A percentile compares a stretch with the other conserved stretches of the same genome.
phyloP scores from a whole-genome alignment of 495 filamentous ascomycete genomes.

The Cudoniella acicularis region DNA sequence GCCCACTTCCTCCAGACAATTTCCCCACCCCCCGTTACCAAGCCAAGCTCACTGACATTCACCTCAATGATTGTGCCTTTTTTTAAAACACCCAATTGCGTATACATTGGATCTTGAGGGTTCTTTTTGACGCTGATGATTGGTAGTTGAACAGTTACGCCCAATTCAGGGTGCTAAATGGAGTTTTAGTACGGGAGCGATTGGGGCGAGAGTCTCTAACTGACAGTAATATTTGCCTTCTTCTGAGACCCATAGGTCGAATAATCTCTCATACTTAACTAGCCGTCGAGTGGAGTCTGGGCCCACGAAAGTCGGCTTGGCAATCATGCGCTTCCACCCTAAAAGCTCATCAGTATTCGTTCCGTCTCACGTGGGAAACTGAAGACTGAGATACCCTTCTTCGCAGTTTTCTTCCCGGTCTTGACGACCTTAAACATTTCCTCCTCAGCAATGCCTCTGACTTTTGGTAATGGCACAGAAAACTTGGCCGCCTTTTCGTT shows the following conservation, averaged over 20 bases:
- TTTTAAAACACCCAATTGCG: conserved; percentile 88
- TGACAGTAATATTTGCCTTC: conserved; percentile 87
- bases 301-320: no score
- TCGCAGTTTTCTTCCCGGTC: conserved; percentile 65
- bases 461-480: conserved; percentile 91
- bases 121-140: conserved; percentile 98
- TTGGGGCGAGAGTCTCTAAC: conserved; percentile 68
- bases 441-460: conserved; percentile 89
- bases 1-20: conserved; percentile 89
- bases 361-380: no score
- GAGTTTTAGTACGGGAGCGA: conserved; percentile 78
- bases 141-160: conserved; percentile 90
- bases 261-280: no score
- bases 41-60: conserved; percentile 88
- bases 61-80: conserved; percentile 96
- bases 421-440: conserved; percentile 99
- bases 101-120: conserved; percentile 91
- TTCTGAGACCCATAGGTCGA: conserved; percentile 95
- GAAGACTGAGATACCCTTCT: conserved; percentile 44
- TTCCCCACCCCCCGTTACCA: conserved; percentile 91
- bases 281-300: no score
- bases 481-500: conserved; percentile 93
- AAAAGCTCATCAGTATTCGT: no score
- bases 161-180: conserved; percentile 82
- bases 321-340: no score